Percentiles rank a stretch among this genome's conserved stretches.
These are phyloP conservation scores for Acanthamoeba lenticulata DNA, from an alignment of 208 protist genomes.

Conservation along the genomic window DNA sequence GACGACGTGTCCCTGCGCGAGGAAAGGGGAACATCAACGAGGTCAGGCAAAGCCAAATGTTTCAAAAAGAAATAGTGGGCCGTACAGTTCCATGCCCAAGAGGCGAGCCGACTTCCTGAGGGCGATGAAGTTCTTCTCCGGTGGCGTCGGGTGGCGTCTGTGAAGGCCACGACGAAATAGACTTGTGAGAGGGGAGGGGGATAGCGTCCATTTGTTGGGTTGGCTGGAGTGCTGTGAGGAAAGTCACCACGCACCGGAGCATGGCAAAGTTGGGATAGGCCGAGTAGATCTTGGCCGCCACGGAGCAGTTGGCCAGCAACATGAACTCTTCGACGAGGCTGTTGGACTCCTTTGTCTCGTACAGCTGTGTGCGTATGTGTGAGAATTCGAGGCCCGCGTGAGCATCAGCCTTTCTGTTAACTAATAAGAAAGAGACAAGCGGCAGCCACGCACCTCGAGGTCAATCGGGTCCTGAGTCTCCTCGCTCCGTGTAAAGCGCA, in stretches of 20 bases:
- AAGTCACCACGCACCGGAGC: slow-evolving; percentile 52
- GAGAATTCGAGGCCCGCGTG: too few relatives aligned
- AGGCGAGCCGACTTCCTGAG: slow-evolving; percentile 21
- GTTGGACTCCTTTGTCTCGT: slow-evolving; percentile 82
- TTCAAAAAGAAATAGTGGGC: neutral
- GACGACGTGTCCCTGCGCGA: neutral
- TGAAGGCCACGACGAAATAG: neutral
- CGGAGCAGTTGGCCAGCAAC: slow-evolving; percentile 87
- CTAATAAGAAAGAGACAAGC: too few relatives aligned
- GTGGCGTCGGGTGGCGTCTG: slow-evolving; percentile 79
- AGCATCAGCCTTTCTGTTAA: slow-evolving; percentile 81
- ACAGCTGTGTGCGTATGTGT: slow-evolving; percentile 64
- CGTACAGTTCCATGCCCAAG: neutral
- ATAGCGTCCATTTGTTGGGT: neutral
- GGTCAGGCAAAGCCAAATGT: neutral
- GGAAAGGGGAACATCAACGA: neutral
- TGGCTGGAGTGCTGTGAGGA: neutral
- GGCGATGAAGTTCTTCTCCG: slow-evolving; percentile 67
- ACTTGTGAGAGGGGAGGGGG: neutral
- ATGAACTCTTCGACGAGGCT: slow-evolving; percentile 88
- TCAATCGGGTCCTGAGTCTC: slow-evolving; percentile 79
- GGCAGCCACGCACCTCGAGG: slow-evolving; percentile 57
- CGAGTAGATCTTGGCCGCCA: slow-evolving; percentile 80
- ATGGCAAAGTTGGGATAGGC: slow-evolving; percentile 68
- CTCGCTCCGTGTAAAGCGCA: slow-evolving; percentile 81